Evolutionary conservation across 2,329 filamentous ascomycete species (phyloP).

Genomic region (Spiromastix sp.): DNA sequence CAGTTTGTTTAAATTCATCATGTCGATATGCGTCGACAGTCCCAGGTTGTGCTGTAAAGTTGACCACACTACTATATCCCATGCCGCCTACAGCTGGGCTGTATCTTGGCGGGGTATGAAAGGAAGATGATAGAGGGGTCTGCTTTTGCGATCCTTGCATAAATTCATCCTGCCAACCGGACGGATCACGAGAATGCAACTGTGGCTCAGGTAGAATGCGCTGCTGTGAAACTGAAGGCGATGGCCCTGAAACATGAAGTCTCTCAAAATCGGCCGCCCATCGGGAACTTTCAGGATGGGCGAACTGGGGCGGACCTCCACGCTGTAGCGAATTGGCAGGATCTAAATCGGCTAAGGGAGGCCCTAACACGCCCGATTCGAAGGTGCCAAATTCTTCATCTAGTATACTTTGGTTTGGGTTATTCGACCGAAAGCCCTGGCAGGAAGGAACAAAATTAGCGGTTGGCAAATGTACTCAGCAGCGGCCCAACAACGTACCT

Average conservation of each 20-base stretch:
- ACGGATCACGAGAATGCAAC: slow-evolving; percentile 17
- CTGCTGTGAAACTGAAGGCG: slow-evolving; percentile 37
- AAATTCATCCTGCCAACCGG: slow-evolving; percentile 54
- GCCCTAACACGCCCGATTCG: slow-evolving; percentile 33
- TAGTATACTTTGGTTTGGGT: slow-evolving; percentile 43
- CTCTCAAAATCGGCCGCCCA: slow-evolving; percentile 41
- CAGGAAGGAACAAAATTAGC: slow-evolving; percentile 8
- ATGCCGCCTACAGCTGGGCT: background rate
- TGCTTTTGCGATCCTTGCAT: slow-evolving; percentile 25
- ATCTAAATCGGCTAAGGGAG: slow-evolving; percentile 28
- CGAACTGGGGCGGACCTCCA: slow-evolving; percentile 14
- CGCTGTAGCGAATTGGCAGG: slow-evolving; percentile 21
- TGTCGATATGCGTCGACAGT: slow-evolving; percentile 1
- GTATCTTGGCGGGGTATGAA: slow-evolving; percentile 12
- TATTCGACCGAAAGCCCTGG: slow-evolving; percentile 54
- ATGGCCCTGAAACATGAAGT: slow-evolving; percentile 29
- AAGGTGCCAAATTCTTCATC: slow-evolving; percentile 63
- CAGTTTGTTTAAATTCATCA: slow-evolving; percentile 20
- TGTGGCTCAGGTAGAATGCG: slow-evolving; percentile 33
- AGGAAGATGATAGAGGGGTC: slow-evolving; percentile 14
- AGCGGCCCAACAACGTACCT: slow-evolving; percentile 36
- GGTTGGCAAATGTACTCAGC: slow-evolving; percentile 1
- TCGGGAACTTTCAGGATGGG: slow-evolving; percentile 16
- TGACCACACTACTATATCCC: slow-evolving; percentile 1
- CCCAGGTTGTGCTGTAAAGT: background rate